Evolutionary conservation across 177 flowering plant genomes (phyloP), one percentile per base, ranked within the genome.

Genomic region (Vitis hybrid): DNA sequence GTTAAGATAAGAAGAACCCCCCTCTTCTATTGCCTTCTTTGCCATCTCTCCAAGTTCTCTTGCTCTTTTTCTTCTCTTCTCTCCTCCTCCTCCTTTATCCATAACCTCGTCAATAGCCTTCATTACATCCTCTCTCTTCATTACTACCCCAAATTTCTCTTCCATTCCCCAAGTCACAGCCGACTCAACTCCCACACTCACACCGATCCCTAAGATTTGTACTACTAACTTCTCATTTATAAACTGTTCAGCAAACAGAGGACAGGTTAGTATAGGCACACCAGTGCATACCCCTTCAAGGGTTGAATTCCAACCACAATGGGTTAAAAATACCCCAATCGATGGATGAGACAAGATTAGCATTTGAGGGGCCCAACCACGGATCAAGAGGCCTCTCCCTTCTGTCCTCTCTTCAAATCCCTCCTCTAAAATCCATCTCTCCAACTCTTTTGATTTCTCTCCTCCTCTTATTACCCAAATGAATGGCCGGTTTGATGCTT

Each of bases 261-360:
- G 64, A 29, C 64, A 61, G 12, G 64, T 61, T 8, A 61, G 9
- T 15, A 61, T 7, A 12, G 64, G 64, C 31, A 61, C 29, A 6
- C 64, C 64, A 13, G 33, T 39, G 15, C 39, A 6, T 18, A 61
- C 15, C 21, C 31, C 64, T 15, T 61, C 64, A 5, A 61, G 13
- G 8, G 64, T 61, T 22, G 64, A 61, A 39, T 61, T 61, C 64
- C 64, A 61, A 18, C 64, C 64, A 22, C 64, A 61, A 29, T 61
- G 64, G 11, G 64, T 61, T 15, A 61, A 11, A 15, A 61, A 61
- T 22, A 29, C 64, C 15, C 31, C 45, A 8, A 61, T 22, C 29
- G 64, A 61, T 21, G 31, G n/a, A 22, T 61, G 64, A 5, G 64
- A 61, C 31, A 61, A 8, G 9, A 61, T 61, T 22, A 61, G 45